Base-by-base conservation (phyloP, 192 early-diverging fungal genomes). In the Backusella tarrabulga region DNA sequence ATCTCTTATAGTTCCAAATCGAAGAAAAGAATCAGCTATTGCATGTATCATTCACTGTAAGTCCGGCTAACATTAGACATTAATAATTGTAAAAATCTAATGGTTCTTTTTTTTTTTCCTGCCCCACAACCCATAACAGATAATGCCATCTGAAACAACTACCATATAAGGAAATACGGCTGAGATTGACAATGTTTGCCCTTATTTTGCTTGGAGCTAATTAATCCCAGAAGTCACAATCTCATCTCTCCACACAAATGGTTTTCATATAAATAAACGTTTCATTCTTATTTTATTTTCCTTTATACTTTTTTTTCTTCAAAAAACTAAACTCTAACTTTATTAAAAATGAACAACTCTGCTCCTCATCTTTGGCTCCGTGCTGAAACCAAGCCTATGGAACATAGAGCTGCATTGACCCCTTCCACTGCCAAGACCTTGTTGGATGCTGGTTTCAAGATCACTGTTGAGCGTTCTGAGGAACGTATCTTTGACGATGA, bases 301-400 rank as follows among this genome's bases (percentile, higher is more conserved):
- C 6, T 67, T 66, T 67, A 32, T 42, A 12, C 26, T n/a, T 44
- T 17, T 44, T 50, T 32, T 41, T 74, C 23, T 19, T n/a, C 19
- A 34, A 34, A 60, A 38, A 29, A 38, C 15, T 8, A 34, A 66
- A 19, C 23, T 70, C 1, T 14, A 38, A 40, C 40, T 40, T 50
- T 29, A 32, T 29, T 14, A 34, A 75, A 35, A 35, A 75, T 75
- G 74, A 0, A 42, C 34, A 14, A 66, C 19, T 5, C 60, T 67
- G 17, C 66, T 34, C 77, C 87, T 78, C 91, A 94, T 74, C 85
- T 94, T 74, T 99, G 97, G 97, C 91, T 99, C 72, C 93, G 97
- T 79, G 96, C 97, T 60, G 97, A 99, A 85, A 99, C 97, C 78
- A 99, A 99, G 91, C 89, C 92, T 35, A 95, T 96, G 85, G 97